These are phyloP conservation scores for Colletotrichum sp. DNA, from an alignment of 2,329 filamentous ascomycete species.

Conservation along the genomic window DNA sequence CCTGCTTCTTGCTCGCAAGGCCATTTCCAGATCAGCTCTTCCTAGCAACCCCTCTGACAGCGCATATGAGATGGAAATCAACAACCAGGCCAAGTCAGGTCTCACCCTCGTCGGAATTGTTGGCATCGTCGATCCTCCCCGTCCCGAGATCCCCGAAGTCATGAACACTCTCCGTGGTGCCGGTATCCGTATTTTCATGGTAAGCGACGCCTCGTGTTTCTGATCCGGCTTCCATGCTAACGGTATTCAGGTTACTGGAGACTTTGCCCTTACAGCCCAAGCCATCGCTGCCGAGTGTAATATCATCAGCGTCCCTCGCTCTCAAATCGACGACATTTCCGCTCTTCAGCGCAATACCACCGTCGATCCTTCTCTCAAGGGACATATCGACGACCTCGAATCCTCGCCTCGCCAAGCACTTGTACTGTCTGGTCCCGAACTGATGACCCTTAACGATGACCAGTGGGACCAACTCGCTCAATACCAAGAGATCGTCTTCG, in stretches of 20 bases:
- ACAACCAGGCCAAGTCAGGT: slow-evolving; percentile 57
- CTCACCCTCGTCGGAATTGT: slow-evolving; percentile 77
- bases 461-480: slow-evolving; percentile 71
- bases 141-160: slow-evolving; percentile 72
- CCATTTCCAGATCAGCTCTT: slow-evolving; percentile 41
- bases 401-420: slow-evolving; percentile 51
- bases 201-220: slow-evolving; percentile 28
- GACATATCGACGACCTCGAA: slow-evolving; percentile 15
- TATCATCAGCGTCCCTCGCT: slow-evolving; percentile 63
- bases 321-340: slow-evolving; percentile 56
- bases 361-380: slow-evolving; percentile 21
- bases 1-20: slow-evolving; percentile 69
- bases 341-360: slow-evolving; percentile 49
- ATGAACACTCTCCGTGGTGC: slow-evolving; percentile 71
- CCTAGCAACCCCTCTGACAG: slow-evolving; percentile 2
- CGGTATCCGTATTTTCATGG: slow-evolving; percentile 81
- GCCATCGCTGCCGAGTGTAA: slow-evolving; percentile 77
- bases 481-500: slow-evolving; percentile 79
- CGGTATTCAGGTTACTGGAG: slow-evolving; percentile 66
- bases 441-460: slow-evolving; percentile 67
- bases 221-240: background rate
- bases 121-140: slow-evolving; percentile 79
- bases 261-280: slow-evolving; percentile 76
- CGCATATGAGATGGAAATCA: slow-evolving; percentile 62
- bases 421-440: slow-evolving; percentile 68